phyloP scores from a whole-genome alignment of 176 grass and related monocot species.

The Triticum turgidum region DNA sequence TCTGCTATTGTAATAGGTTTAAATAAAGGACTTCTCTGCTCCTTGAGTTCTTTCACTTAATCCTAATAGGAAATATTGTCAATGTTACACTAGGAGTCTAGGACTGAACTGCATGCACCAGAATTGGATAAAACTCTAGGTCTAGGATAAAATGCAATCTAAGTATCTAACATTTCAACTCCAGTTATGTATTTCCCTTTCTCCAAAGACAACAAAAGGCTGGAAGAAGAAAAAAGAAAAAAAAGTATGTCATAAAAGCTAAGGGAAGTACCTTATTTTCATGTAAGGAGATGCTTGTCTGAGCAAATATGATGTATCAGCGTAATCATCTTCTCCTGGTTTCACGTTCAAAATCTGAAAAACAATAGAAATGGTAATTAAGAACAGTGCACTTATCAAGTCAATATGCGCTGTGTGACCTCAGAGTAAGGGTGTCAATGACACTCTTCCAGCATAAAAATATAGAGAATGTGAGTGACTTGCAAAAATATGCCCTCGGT shows the following conservation, averaged over 20 bases:
- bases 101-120: background rate
- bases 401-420: background rate
- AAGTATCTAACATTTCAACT: background rate
- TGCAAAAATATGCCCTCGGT: background rate
- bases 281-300: slow-evolving; percentile 98
- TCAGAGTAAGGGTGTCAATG: background rate
- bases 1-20: background rate
- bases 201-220: background rate
- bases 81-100: background rate
- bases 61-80: background rate
- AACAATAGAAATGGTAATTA: background rate
- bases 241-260: background rate
- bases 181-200: background rate
- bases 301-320: slow-evolving; percentile 85
- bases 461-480: background rate
- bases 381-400: background rate
- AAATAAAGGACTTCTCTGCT: background rate
- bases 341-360: slow-evolving; percentile 88
- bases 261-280: slow-evolving; percentile 85
- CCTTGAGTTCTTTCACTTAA: background rate
- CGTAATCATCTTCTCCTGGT: slow-evolving; percentile 80
- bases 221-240: background rate
- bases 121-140: background rate
- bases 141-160: background rate
- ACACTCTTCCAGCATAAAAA: background rate